Conservation (phyloP, 2,329 filamentous ascomycete species). For the Pseudocercospora fijiensis region DNA sequence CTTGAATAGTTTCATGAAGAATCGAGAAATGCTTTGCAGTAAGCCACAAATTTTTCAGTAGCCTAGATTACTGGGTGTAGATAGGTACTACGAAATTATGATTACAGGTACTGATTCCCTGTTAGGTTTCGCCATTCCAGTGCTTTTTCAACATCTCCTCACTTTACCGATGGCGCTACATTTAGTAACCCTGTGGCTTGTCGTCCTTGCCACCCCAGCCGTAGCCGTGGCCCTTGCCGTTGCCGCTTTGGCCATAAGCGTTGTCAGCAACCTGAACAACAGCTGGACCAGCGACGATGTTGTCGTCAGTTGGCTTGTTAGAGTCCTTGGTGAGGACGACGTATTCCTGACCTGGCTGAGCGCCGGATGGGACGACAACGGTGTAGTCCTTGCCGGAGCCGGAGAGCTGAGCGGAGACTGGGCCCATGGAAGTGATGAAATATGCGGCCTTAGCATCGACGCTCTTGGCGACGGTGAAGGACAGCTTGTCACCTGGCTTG, state of each 20-base stretch:
- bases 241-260: slow-evolving; percentile 1
- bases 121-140: background rate
- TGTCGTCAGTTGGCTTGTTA: slow-evolving; percentile 29
- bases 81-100: slow-evolving; percentile 1
- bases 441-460: slow-evolving; percentile 26
- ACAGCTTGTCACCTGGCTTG: slow-evolving; percentile 28
- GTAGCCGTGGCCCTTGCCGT: background rate
- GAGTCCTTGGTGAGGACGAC: slow-evolving; percentile 29
- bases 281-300: slow-evolving; percentile 35
- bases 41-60: background rate
- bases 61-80: background rate
- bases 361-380: slow-evolving; percentile 22
- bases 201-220: background rate
- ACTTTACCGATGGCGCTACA: background rate
- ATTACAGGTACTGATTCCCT: slow-evolving; percentile 4
- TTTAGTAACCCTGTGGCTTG: background rate
- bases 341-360: slow-evolving; percentile 31
- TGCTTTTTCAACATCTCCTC: background rate
- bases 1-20: background rate
- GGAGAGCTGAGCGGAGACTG: slow-evolving; percentile 27
- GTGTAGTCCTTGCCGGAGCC: slow-evolving; percentile 23
- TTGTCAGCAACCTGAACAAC: slow-evolving; percentile 27
- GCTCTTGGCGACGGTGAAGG: slow-evolving; percentile 25
- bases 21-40: background rate
- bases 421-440: slow-evolving; percentile 32